A percentile compares a stretch with the other conserved stretches of the same genome.
Evolutionary conservation across 106 monocot genomes (phyloP).

Genomic region (Agapanthus africanus): DNA sequence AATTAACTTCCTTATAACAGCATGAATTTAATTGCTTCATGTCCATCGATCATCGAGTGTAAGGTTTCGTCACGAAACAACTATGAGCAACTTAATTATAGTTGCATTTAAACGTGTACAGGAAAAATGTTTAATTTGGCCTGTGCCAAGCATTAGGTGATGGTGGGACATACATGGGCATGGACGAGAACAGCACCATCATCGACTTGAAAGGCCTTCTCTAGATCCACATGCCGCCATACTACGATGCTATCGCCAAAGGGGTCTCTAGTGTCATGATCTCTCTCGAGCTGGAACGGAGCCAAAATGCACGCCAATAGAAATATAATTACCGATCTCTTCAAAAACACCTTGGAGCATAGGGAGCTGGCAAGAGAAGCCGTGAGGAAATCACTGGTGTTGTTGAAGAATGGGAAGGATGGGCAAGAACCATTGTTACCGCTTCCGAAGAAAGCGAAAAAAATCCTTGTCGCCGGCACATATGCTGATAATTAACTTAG

Average conservation of each 20-base stretch:
- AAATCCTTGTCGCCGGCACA: conserved; percentile 43
- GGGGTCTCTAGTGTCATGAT: conserved; percentile 48
- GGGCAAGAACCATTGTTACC: conserved; percentile 26
- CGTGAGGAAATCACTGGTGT: conserved; percentile 52
- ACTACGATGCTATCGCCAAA: conserved; percentile 27
- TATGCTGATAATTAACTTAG: conserved; percentile 59
- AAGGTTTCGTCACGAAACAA: not conserved
- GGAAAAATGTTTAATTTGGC: conserved; percentile 39
- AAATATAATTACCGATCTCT: conserved; percentile 25
- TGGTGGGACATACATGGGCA: conserved; percentile 39
- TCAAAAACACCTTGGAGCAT: conserved; percentile 43
- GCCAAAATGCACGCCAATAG: conserved; percentile 42
- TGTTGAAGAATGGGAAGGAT: conserved; percentile 50
- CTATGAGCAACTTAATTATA: too few relatives aligned
- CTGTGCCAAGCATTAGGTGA: conserved; percentile 51
- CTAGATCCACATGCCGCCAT: conserved; percentile 36
- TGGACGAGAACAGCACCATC: conserved; percentile 39
- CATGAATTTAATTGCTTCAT: too few relatives aligned
- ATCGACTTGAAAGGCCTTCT: conserved; percentile 19
- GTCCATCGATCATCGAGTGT: too few relatives aligned
- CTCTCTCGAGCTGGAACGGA: conserved; percentile 50
- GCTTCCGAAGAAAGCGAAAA: conserved; percentile 30
- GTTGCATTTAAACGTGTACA: not conserved
- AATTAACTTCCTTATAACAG: too few relatives aligned
- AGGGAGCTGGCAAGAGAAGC: conserved; percentile 49